Evolutionary conservation across 2,329 filamentous ascomycete species (phyloP), one percentile per base, ranked within the genome.

Genomic region (Nakataea oryzae): DNA sequence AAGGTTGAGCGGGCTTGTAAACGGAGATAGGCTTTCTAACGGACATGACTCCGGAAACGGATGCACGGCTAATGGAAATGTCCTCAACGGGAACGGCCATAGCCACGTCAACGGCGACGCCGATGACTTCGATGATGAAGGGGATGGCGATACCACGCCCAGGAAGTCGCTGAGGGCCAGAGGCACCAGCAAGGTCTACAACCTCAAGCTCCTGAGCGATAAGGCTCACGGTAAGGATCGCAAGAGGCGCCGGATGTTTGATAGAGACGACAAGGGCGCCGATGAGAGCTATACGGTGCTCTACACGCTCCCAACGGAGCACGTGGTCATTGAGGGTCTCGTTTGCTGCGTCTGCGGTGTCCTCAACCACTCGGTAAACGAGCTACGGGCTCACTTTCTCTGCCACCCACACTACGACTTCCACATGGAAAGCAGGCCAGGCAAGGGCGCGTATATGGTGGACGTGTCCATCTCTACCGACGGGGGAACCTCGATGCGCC

Each of bases 131-230:
- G 63, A 63, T 30, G 80, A 80, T 47, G 76, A 77, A 11, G 65
- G 68, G 8, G 76, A 79, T 27, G 78, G 78, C 29, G 79, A 81
- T 24, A 72, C 75, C 17, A 84, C 81, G 2, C 81, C 81, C 0
- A 81, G 76, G 61, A 77, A 82, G 63, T 79, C 79, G 1, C 70
- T 83, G 24, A 77, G 82, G 56, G 72, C 74, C 21, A 77, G 82
- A 61, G 76, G 72, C 24, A 74, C 74, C 55, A 78, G 77, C 62
- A 80, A 81, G 64, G 76, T 78, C 27, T 87, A 87, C 68, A 87
- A 87, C 65, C 70, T 86, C 50, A 86, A 85, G 68, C 74, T 80
- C 14, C 72, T 86, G 21, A 86, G 80, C 69, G 81, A 83, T 66
- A 80, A 82, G 66, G 81, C 82, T 7, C 77, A 82, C 60, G 82